A percentile compares a stretch with the other conserved stretches of the same genome.
These are phyloP conservation scores for Cyclotella sp. DNA, from an alignment of 108 stramenopile genomes.

Conservation along the genomic window DNA sequence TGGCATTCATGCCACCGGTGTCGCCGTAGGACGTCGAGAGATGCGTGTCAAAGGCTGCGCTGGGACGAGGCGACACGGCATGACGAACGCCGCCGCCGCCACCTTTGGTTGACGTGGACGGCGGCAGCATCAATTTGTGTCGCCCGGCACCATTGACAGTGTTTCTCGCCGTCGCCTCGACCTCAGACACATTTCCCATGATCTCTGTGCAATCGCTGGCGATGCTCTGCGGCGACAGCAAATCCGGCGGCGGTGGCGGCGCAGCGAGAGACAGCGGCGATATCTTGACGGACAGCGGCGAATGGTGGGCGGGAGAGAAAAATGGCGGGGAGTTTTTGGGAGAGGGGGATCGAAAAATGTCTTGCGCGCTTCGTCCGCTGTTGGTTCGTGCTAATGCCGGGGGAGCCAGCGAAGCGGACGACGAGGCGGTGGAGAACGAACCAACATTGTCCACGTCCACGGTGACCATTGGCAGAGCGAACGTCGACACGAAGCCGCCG, in stretches of 20 bases:
- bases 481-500: constrained; percentile 25
- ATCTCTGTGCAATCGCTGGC: neutral
- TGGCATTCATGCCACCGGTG: neutral
- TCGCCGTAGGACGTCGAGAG: neutral
- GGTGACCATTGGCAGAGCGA: constrained; percentile 11
- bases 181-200: neutral
- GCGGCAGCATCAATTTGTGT: neutral
- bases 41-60: too few relatives aligned
- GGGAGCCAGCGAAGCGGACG: neutral
- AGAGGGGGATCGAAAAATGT: constrained; percentile 19
- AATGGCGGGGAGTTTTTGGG: constrained; percentile 7
- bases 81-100: too few relatives aligned
- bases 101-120: too few relatives aligned
- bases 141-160: neutral
- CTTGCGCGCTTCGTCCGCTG: constrained; percentile 1
- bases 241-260: neutral
- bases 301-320: neutral
- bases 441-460: neutral
- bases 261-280: neutral
- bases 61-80: too few relatives aligned
- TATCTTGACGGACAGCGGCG: neutral
- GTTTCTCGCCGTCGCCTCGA: neutral
- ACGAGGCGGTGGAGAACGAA: neutral
- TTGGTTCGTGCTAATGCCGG: neutral
- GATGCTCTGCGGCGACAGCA: neutral